Conservation (phyloP, 129 eudicot species). For the Artemisia annua region DNA sequence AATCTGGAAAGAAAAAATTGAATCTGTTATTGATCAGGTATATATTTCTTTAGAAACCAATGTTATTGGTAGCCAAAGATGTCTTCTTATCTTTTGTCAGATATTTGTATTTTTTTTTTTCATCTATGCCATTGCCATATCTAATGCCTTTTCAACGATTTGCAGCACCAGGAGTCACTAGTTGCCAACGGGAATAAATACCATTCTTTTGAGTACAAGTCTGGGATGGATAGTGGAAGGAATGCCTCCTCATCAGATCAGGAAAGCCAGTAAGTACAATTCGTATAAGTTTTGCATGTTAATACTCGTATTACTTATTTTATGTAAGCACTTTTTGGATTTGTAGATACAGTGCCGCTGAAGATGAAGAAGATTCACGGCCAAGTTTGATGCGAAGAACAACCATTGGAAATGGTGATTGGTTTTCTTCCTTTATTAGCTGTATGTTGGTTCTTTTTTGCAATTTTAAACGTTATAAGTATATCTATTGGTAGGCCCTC, state of each 20-base stretch:
- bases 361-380: slow-evolving; percentile 83
- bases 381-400: slow-evolving; percentile 77
- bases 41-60: slow-evolving; percentile 18
- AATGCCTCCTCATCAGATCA: slow-evolving; percentile 86
- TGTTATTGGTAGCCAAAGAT: slow-evolving; percentile 15
- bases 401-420: slow-evolving; percentile 89
- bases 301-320: background rate
- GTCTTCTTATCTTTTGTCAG: slow-evolving; percentile 10
- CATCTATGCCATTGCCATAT: slow-evolving; percentile 21
- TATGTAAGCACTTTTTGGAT: background rate
- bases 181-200: slow-evolving; percentile 79
- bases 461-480: slow-evolving; percentile 14
- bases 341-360: slow-evolving; percentile 88
- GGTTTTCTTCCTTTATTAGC: slow-evolving; percentile 1
- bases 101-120: slow-evolving; percentile 2
- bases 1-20: slow-evolving; percentile 97
- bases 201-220: slow-evolving; percentile 83
- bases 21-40: slow-evolving; percentile 97
- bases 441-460: slow-evolving; percentile 13
- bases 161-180: slow-evolving; percentile 95
- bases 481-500: slow-evolving; percentile 66
- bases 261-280: slow-evolving; percentile 92
- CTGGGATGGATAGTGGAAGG: slow-evolving; percentile 79
- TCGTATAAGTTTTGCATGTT: slow-evolving; percentile 15
- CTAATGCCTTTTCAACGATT: slow-evolving; percentile 8